Percentiles rank a stretch among this genome's conserved stretches.
These are phyloP conservation scores for Schrenkiella parvula DNA, from an alignment of 345 rosid genomes.

Conservation along the genomic window DNA sequence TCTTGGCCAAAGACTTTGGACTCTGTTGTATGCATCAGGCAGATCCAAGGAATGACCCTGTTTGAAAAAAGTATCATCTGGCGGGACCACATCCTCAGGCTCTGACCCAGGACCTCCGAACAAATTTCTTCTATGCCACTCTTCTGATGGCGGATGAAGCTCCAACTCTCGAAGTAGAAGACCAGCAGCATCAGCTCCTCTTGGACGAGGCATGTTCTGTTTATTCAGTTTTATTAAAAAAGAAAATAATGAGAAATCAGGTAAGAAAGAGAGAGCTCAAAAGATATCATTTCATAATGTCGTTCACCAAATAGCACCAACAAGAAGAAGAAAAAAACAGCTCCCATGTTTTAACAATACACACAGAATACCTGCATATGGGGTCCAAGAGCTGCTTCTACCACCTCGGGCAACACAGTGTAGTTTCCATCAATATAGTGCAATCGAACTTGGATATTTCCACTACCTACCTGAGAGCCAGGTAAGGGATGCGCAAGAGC, in stretches of 20 bases:
- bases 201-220: conserved; percentile 98
- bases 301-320: not conserved
- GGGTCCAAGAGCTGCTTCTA: conserved; percentile 98
- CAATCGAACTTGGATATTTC: conserved; percentile 89
- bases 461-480: conserved; percentile 88
- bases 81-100: conserved; percentile 53
- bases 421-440: conserved; percentile 97
- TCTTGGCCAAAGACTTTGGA: conserved; percentile 87
- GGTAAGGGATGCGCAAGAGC: conserved; percentile 74
- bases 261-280: not conserved
- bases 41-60: conserved; percentile 39
- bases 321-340: not conserved
- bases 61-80: conserved; percentile 50
- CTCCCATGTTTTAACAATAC: conserved; percentile 2
- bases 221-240: conserved; percentile 18
- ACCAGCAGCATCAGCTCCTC: conserved; percentile 99
- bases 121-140: conserved; percentile 97
- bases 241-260: not conserved
- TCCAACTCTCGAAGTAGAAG: conserved; percentile 91
- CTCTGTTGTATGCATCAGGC: conserved; percentile 49
- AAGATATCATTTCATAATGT: not conserved
- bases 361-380: conserved; percentile 84
- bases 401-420: conserved; percentile 97
- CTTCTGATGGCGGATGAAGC: conserved; percentile 99
- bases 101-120: conserved; percentile 97